Base-by-base conservation (phyloP, 805 yeast species). In the Kregervanrija delftensis region DNA sequence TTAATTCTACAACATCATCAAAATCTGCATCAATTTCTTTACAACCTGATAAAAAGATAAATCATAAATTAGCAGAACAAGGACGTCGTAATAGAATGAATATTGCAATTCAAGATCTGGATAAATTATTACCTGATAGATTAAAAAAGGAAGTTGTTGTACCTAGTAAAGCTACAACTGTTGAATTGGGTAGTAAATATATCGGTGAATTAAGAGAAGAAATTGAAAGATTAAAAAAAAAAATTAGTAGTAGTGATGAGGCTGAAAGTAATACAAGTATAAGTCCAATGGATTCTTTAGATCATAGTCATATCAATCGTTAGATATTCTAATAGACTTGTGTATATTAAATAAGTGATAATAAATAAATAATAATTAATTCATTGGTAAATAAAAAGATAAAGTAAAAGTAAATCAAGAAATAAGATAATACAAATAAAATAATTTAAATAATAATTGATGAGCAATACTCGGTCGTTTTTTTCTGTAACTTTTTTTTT, bases 81-180 rank as follows among this genome's bases (percentile, higher is more conserved):
- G 98, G 96, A 12, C 74, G 99, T 43, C 76, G 99, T 54, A 90
- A 91, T 61, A 72, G 99, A 50, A 84, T 91, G 82, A 93, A 93
- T 61, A 67, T 71, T 45, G 98, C 97, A 0, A 80, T 91, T 30
- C 79, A 78, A 37, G 96, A 86, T 37, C 68, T 91, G 47, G 81
- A 83, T 8, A 55, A 69, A 9, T 64, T 88, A 49, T 73, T 91
- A 16, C 95, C 96, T 0, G 76, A 80, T 5, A 61, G 63, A 17
- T 67, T 79, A 54, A 66, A 65, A 35, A 77, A 73, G 45, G 83
- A 76, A 33, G 72, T 76, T 11, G 75, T 77, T 3, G 81, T 86
- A 32, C 95, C 95, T 1, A 83, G 95, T 28, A 91, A 91, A 58
- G 98, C 98, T 2, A 89, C 95, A 2, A 91, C 97, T 0, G 96